Percentiles rank a stretch among this genome's conserved stretches.
Conservation (phyloP, 495 filamentous ascomycete species). For the Annulohypoxylon bovei region DNA sequence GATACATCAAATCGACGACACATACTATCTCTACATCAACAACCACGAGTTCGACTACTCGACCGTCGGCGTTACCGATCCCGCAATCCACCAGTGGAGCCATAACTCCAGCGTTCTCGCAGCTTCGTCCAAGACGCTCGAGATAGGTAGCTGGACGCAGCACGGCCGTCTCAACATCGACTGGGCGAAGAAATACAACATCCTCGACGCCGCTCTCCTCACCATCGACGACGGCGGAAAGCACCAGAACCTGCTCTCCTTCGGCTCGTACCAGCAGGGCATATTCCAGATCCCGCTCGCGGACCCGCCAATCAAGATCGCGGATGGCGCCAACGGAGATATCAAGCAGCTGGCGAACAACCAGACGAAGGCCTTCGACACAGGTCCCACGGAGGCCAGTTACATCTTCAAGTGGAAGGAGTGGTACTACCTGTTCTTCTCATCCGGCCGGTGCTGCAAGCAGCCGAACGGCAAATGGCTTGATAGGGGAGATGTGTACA, state of each 20-base stretch:
- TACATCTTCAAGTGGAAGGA: constrained; percentile 62
- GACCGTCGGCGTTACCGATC: constrained; percentile 59
- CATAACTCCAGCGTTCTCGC: constrained; percentile 70
- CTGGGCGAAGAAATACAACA: constrained; percentile 66
- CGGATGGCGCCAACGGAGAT: constrained; percentile 27
- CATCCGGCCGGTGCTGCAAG: constrained; percentile 66
- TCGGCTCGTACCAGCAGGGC: constrained; percentile 74
- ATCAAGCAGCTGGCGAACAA: constrained; percentile 65
- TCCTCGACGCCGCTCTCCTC: constrained; percentile 73
- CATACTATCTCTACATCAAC: constrained; percentile 76
- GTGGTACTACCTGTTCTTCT: constrained; percentile 74
- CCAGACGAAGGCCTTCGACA: constrained; percentile 44
- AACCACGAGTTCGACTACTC: constrained; percentile 53
- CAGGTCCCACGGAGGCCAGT: constrained; percentile 62
- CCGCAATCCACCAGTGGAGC: constrained; percentile 40
- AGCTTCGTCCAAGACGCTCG: constrained; percentile 68
- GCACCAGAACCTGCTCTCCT: constrained; percentile 44
- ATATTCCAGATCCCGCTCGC: constrained; percentile 68
- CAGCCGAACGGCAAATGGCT: constrained; percentile 57
- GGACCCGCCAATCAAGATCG: constrained; percentile 26
- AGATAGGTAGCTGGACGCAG: constrained; percentile 65
- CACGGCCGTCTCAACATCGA: constrained; percentile 59
- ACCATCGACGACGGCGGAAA: constrained; percentile 43
- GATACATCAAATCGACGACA: constrained; percentile 60
- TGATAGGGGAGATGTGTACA: constrained; percentile 68